Evolutionary conservation across 208 protist species (phyloP).

Genomic region (Porcisia deanei): DNA sequence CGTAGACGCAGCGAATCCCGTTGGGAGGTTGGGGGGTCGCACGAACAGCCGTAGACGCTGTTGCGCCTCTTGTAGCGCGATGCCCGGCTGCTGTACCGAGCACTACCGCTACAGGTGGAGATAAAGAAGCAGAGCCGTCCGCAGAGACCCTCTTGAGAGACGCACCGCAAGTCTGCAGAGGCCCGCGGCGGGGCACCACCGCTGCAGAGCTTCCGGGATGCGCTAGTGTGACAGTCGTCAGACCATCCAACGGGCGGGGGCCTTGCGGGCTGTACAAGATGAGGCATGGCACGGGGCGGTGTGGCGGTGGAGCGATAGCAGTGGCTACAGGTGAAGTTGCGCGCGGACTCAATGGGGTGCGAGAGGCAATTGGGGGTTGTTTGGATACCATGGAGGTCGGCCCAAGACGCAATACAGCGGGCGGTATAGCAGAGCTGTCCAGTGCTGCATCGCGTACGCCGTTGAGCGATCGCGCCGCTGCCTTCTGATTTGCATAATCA

Average conservation of each 20-base stretch:
- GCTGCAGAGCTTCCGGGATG: neutral
- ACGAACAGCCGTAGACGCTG: neutral
- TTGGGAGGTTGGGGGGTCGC: neutral
- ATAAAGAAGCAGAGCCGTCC: neutral
- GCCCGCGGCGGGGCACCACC: neutral
- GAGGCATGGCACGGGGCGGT: slow-evolving; percentile 24
- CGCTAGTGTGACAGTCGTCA: slow-evolving; percentile 38
- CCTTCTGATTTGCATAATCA: neutral
- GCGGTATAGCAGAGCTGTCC: neutral
- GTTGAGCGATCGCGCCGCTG: neutral
- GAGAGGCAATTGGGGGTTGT: neutral
- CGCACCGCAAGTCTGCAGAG: neutral
- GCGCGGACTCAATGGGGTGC: neutral
- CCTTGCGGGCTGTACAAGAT: slow-evolving; percentile 84
- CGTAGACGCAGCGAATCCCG: slow-evolving; percentile 55
- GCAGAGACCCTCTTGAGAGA: slow-evolving; percentile 1
- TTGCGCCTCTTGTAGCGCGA: neutral
- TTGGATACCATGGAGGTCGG: neutral
- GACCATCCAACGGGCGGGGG: slow-evolving; percentile 53
- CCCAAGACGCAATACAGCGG: neutral
- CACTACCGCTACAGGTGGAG: neutral
- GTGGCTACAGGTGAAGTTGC: neutral
- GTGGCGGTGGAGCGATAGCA: neutral
- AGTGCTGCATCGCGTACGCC: neutral
- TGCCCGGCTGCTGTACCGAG: neutral